Conservation (phyloP, 1,139 yeast genomes). For the Taphrina flavorubra region DNA sequence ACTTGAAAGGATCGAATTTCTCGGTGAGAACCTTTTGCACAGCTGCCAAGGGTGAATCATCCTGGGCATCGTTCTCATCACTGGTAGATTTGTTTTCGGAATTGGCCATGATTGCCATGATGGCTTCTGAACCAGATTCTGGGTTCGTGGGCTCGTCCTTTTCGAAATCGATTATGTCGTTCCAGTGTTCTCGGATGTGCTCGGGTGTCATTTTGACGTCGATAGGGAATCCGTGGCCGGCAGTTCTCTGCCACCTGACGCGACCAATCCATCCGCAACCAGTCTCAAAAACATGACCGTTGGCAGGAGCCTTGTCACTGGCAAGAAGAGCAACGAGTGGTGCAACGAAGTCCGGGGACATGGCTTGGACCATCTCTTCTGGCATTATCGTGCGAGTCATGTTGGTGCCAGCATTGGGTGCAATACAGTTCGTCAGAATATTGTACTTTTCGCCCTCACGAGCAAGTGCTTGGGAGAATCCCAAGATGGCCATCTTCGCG, state of each 20-base stretch:
- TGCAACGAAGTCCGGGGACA: conserved; percentile 88
- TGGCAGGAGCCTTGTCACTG: conserved; percentile 71
- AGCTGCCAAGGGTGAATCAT: conserved; percentile 50
- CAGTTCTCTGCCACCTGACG: conserved; percentile 94
- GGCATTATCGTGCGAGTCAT: conserved; percentile 90
- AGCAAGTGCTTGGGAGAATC: conserved; percentile 83
- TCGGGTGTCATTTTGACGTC: conserved; percentile 69
- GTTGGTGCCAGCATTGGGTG: conserved; percentile 97
- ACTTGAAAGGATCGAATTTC: conserved; percentile 55
- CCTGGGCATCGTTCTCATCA: conserved; percentile 62
- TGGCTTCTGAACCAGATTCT: conserved; percentile 72
- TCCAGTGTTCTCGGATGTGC: conserved; percentile 70
- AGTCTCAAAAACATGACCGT: conserved; percentile 71
- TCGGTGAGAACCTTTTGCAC: conserved; percentile 46
- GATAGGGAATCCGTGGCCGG: conserved; percentile 71
- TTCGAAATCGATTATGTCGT: conserved; percentile 67
- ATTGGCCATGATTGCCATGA: conserved; percentile 74
- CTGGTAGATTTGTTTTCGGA: conserved; percentile 58
- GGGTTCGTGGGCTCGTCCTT: conserved; percentile 64
- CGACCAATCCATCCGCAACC: conserved; percentile 96
- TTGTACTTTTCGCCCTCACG: conserved; percentile 83
- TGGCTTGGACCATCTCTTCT: conserved; percentile 77
- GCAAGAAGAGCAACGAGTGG: conserved; percentile 82
- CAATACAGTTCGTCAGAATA: conserved; percentile 80
- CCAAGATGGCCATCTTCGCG: conserved; percentile 87